Evolutionary conservation across 345 rosid genomes (phyloP).

Genomic region (Gossypium turneri): DNA sequence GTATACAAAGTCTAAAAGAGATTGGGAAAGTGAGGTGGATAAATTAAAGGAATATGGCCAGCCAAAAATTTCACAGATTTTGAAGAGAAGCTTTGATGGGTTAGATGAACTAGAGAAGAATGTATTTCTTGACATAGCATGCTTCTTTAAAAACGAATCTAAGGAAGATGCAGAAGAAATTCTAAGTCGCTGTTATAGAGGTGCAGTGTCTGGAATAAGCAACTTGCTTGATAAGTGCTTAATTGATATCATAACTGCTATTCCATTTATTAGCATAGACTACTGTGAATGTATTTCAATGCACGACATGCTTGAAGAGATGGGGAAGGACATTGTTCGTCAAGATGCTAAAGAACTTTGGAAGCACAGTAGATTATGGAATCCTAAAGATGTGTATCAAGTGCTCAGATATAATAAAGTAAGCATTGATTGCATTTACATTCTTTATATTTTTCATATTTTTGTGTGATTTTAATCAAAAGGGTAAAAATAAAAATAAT

Average conservation of each 20-base stretch:
- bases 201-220: background rate
- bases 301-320: background rate
- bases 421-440: background rate
- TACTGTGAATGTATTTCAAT: too few species aligned
- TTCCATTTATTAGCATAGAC: background rate
- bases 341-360: background rate
- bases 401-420: constrained; percentile 24
- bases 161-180: background rate
- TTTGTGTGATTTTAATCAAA: background rate
- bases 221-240: too few species aligned
- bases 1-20: background rate
- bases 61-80: background rate
- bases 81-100: background rate
- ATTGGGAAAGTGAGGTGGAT: background rate
- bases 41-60: background rate
- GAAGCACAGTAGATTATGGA: background rate
- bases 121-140: background rate
- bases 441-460: background rate
- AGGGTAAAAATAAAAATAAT: too few species aligned
- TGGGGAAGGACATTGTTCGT: background rate
- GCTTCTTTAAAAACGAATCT: background rate
- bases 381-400: background rate
- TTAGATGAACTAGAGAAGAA: background rate
- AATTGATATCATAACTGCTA: too few species aligned
- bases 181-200: background rate